phyloP scores from a whole-genome alignment of 2,329 filamentous ascomycete species.

The Tetracladium maxilliforme region DNA sequence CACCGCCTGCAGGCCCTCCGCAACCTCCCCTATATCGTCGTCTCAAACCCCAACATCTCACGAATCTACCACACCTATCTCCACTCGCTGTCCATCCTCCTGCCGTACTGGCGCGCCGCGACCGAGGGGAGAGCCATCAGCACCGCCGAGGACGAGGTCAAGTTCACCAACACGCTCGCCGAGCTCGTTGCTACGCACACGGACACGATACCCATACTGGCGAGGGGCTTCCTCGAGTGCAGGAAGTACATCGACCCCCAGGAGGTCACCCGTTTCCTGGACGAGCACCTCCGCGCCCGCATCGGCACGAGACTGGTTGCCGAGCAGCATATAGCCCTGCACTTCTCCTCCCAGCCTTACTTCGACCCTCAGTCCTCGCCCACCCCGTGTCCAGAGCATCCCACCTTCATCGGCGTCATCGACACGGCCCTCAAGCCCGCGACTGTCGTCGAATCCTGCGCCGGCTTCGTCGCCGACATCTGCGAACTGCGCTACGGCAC shows the following conservation, averaged over 20 bases:
- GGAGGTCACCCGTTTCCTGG: constrained; percentile 83
- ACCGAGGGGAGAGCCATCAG: constrained; percentile 53
- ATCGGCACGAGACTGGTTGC: constrained; percentile 84
- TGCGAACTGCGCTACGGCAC: constrained; percentile 94
- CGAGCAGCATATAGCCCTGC: constrained; percentile 91
- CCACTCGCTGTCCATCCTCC: constrained; percentile 77
- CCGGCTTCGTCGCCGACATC: constrained; percentile 84
- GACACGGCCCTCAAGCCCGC: constrained; percentile 80
- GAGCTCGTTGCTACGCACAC: constrained; percentile 91
- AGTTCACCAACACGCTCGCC: constrained; percentile 83
- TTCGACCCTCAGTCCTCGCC: constrained; percentile 37
- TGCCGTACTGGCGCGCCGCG: constrained; percentile 49
- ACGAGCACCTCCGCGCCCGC: constrained; percentile 82
- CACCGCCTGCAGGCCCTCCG: constrained; percentile 86
- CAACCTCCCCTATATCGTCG: constrained; percentile 92
- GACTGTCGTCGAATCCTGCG: constrained; percentile 68
- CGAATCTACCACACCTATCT: constrained; percentile 95
- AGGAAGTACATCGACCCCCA: constrained; percentile 71
- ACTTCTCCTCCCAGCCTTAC: constrained; percentile 61
- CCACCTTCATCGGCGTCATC: constrained; percentile 83
- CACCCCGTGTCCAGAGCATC: constrained; percentile 31
- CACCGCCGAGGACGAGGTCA: constrained; percentile 72
- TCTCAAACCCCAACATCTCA: constrained; percentile 90
- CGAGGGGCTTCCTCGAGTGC: constrained; percentile 85
- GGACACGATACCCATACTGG: constrained; percentile 87